phyloP scores from a whole-genome alignment of 164 flowering plant genomes.

The Akebia trifoliata region DNA sequence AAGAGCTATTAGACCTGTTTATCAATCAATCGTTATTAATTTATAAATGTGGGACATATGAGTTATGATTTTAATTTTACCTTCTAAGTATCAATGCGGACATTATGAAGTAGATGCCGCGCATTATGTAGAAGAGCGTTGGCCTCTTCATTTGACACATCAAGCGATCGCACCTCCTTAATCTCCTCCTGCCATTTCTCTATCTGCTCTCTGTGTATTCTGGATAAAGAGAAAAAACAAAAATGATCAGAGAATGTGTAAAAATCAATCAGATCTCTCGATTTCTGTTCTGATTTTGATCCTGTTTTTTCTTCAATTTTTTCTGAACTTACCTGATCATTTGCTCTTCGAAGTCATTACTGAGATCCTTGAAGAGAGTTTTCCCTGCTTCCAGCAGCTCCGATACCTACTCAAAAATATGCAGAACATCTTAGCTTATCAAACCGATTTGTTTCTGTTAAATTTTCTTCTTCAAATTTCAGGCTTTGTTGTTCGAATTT shows the following conservation, averaged over 20 bases:
- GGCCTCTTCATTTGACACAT: slow-evolving; percentile 59
- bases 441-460: background rate
- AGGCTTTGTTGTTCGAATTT: background rate
- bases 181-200: slow-evolving; percentile 91
- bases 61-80: slow-evolving; percentile 6
- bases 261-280: background rate
- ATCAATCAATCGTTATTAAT: too few species aligned
- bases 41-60: too few species aligned
- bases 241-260: background rate
- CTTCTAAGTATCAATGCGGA: slow-evolving; percentile 31
- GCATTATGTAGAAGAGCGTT: slow-evolving; percentile 55
- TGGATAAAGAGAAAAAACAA: slow-evolving; percentile 20
- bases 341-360: slow-evolving; percentile 71
- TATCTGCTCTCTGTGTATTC: slow-evolving; percentile 71
- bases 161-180: slow-evolving; percentile 60
- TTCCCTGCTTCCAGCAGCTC: slow-evolving; percentile 79
- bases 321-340: slow-evolving; percentile 44
- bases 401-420: slow-evolving; percentile 41
- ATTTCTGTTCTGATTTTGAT: background rate
- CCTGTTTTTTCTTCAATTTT: too few species aligned
- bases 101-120: slow-evolving; percentile 48
- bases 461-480: background rate
- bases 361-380: slow-evolving; percentile 56
- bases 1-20: too few species aligned
- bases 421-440: background rate